Base-by-base conservation (phyloP, 2,329 filamentous ascomycete genomes). In the Botrytis byssoidea region DNA sequence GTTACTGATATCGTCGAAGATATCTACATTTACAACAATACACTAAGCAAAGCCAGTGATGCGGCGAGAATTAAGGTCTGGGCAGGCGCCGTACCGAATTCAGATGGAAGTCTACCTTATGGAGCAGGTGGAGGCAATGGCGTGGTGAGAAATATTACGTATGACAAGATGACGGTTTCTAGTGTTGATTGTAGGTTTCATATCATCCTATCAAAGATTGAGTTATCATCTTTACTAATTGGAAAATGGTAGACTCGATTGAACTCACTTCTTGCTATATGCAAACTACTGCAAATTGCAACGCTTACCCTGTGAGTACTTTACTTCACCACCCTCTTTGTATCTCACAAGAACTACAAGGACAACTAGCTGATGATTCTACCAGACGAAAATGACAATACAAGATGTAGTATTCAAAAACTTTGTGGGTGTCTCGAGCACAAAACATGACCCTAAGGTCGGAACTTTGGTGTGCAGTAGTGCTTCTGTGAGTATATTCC, bases 51-150 rank as follows among this genome's bases (percentile, higher is more conserved):
- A 74, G 83, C 83, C n/a, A 82, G 85, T 61, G 86, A 91, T 76
- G 88, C 87, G 63, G 89, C 88, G 0, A 87, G 89, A 73, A 90
- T 91, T 83, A 91, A 91, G 81, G 88, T 90, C 77, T 91, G 88
- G 87, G 87, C 74, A 6, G 76, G 76, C 10, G 72, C 65, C 5
- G 77, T 83, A 5, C 85, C 87, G 1, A 84, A 85, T 0, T 82
- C 90, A 10, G 79, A 86, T 3, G 85, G 65, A 22, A 68, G 35
- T 40, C 29, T 83, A 42, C 86, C 88, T 69, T 86, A 88, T 79
- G 88, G 70, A 4, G 60, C 87, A 7, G 89, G 88, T 63, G 89
- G 89, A 37, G 89, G 89, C 55, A 82, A 81, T 8, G 89, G 89
- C n/a, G 83, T 83, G 46, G 88, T 91, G 67, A 83, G 84, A 74